These are phyloP conservation scores for Didymella pomorum DNA, from an alignment of 2,329 filamentous ascomycete species.

Conservation along the genomic window DNA sequence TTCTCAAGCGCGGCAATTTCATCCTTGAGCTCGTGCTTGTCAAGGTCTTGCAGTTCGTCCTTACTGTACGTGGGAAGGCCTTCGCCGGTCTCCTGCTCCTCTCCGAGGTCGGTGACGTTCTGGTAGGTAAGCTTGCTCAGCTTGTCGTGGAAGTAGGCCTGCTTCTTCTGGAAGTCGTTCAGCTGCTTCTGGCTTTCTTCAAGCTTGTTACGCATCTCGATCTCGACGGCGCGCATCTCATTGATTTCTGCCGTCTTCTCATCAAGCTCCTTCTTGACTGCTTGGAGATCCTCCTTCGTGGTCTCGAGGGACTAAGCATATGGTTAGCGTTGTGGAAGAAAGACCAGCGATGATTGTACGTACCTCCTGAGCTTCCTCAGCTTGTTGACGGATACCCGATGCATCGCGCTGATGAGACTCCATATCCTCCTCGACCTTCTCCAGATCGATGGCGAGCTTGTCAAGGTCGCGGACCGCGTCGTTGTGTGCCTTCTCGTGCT, in stretches of 20 bases:
- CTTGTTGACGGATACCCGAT: slow-evolving; percentile 73
- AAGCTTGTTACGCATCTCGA: slow-evolving; percentile 98
- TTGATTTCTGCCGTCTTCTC: slow-evolving; percentile 68
- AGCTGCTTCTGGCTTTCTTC: slow-evolving; percentile 95
- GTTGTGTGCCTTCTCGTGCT: slow-evolving; percentile 82
- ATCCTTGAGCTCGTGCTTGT: slow-evolving; percentile 68
- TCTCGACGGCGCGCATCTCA: slow-evolving; percentile 71
- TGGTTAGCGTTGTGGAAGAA: slow-evolving; percentile 28
- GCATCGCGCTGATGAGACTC: slow-evolving; percentile 78
- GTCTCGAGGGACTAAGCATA: slow-evolving; percentile 67
- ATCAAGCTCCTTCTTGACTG: slow-evolving; percentile 85
- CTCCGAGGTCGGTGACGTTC: slow-evolving; percentile 69
- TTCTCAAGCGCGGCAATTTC: slow-evolving; percentile 73
- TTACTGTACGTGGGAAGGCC: slow-evolving; percentile 78
- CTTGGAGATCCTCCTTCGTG: slow-evolving; percentile 81
- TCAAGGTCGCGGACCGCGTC: slow-evolving; percentile 84
- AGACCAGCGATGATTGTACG: slow-evolving; percentile 17
- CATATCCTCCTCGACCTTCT: slow-evolving; percentile 80
- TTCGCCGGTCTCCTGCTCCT: slow-evolving; percentile 60
- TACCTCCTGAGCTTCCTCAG: slow-evolving; percentile 80
- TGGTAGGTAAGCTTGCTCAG: slow-evolving; percentile 83
- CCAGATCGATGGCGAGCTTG: slow-evolving; percentile 73
- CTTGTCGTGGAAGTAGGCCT: slow-evolving; percentile 90
- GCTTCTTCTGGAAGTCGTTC: slow-evolving; percentile 82
- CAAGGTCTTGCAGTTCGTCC: slow-evolving; percentile 70